These are phyloP conservation scores for Coffea eugenioides DNA, from an alignment of 257 asterid genomes.

Conservation along the genomic window DNA sequence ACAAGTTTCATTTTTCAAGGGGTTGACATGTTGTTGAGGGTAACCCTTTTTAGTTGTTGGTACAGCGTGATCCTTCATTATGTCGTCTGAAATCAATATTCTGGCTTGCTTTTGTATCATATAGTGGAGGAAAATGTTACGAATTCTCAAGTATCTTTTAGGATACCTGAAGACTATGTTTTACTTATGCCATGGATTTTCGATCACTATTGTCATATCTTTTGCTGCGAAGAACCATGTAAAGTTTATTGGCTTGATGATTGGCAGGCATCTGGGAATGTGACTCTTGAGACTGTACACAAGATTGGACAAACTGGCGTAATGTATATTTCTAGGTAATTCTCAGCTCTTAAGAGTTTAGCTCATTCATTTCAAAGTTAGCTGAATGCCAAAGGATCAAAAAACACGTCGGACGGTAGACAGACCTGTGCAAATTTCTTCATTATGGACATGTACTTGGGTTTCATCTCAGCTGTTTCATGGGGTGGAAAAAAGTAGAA, in stretches of 20 bases:
- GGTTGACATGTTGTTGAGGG: neutral
- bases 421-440: neutral
- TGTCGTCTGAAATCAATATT: neutral
- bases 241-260: slow-evolving; percentile 14
- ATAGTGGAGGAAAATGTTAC: too few species aligned
- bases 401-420: neutral
- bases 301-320: slow-evolving; percentile 94
- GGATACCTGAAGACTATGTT: neutral
- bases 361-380: neutral
- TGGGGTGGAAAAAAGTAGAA: neutral
- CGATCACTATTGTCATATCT: neutral
- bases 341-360: neutral
- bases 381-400: neutral
- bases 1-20: neutral
- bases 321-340: slow-evolving; percentile 85
- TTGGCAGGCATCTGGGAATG: slow-evolving; percentile 95
- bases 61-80: neutral
- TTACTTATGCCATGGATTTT: neutral
- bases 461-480: neutral
- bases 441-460: neutral
- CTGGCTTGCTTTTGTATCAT: neutral
- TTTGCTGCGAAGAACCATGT: neutral
- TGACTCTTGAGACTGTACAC: slow-evolving; percentile 82
- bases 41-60: neutral
- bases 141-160: neutral